phyloP scores from a whole-genome alignment of 805 yeast genomes.

The Kazachstania africana region DNA sequence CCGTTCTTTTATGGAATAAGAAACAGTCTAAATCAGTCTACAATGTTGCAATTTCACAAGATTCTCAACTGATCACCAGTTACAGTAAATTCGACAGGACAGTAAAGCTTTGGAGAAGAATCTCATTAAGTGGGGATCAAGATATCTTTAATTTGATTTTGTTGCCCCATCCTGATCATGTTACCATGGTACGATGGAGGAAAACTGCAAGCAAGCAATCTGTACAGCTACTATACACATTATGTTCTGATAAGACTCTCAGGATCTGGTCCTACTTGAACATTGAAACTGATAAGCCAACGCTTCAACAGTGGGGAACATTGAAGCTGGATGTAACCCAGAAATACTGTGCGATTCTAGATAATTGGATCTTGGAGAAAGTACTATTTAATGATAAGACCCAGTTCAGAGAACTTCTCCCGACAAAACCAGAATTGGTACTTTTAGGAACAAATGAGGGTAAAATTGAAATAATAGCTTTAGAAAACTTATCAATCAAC shows the following conservation, averaged over 20 bases:
- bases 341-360: slow-evolving; percentile 31
- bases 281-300: slow-evolving; percentile 39
- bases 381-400: slow-evolving; percentile 7
- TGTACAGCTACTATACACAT: slow-evolving; percentile 49
- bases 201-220: slow-evolving; percentile 20
- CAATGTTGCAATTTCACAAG: slow-evolving; percentile 48
- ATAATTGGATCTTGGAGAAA: slow-evolving; percentile 27
- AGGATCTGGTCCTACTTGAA: slow-evolving; percentile 64
- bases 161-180: slow-evolving; percentile 50
- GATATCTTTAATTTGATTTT: slow-evolving; percentile 58
- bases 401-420: slow-evolving; percentile 14
- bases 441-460: slow-evolving; percentile 34
- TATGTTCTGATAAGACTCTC: slow-evolving; percentile 46
- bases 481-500: slow-evolving; percentile 38
- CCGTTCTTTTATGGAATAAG: slow-evolving; percentile 29
- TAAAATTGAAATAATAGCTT: slow-evolving; percentile 31
- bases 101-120: slow-evolving; percentile 70
- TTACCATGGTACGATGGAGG: slow-evolving; percentile 52
- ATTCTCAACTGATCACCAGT: slow-evolving; percentile 55
- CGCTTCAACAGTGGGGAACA: slow-evolving; percentile 47
- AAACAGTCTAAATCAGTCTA: slow-evolving; percentile 52
- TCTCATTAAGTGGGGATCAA: slow-evolving; percentile 52
- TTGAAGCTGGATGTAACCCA: slow-evolving; percentile 21
- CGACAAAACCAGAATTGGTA: slow-evolving; percentile 31
- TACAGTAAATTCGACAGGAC: slow-evolving; percentile 51